Evolutionary conservation across 2,329 filamentous ascomycete genomes (phyloP), one percentile per base, ranked within the genome.

Genomic region (Aspergillus sp.): DNA sequence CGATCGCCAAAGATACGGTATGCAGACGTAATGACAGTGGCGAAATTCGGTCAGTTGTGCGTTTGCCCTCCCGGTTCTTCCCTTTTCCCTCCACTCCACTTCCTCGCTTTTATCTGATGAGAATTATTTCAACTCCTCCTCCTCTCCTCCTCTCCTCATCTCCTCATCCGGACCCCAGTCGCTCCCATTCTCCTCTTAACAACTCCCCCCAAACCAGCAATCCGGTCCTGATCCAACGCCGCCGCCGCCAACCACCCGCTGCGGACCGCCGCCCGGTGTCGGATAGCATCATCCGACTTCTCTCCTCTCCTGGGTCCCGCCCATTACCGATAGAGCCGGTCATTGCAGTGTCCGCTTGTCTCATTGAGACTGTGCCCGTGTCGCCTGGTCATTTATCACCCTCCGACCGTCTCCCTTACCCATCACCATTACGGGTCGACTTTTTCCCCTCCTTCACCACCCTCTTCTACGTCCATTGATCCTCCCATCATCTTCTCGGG

Each of bases 251-350:
- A 29, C 25, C 9, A 10, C 25, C 25, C 25, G 11, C 25, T 7
- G 7, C 25, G 25, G 25, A 62, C 59, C 58, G 50, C 42, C 49
- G 36, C 59, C 25, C 25, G 25, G 25, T 29, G 25, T 29, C 9
- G 25, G 9, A 11, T 29, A 3, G 6, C 25, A 29, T 10, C 25
- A 29, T 29, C 25, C 25, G 25, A 29, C 50, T 41, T 50, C 38
- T 49, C 45, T 23, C 29, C 34, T 53, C 45, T 47, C n/a, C 46
- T 45, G 20, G n/a, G n/a, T n/a, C 47, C 47, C 36, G 34, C 41
- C 40, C 52, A 29, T 14, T 40, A 17, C 29, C 21, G 40, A 38
- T 54, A 32, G 13, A n/a, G 13, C 20, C 23, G 46, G 41, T 32
- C 31, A 20, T 36, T 50, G 45, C 44, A 32, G 38, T 31, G 21